phyloP scores from a whole-genome alignment of 2,329 filamentous ascomycete species.

The Pseudogymnoascus sp. region DNA sequence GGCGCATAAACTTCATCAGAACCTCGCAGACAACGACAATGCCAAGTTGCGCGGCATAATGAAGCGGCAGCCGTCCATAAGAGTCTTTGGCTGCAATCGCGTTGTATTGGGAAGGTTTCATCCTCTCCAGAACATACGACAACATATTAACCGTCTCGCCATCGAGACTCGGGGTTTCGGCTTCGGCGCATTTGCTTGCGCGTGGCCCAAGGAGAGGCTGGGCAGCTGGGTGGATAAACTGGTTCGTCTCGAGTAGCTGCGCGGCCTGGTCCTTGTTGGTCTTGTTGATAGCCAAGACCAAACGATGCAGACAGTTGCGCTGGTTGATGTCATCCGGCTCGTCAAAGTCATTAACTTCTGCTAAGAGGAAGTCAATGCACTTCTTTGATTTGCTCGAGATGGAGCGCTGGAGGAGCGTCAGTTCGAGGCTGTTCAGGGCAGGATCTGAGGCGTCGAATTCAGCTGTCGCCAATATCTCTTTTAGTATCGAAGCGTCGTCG shows the following conservation, averaged over 20 bases:
- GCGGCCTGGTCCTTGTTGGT: conserved; percentile 47
- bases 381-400: conserved; percentile 62
- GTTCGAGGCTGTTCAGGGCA: conserved; percentile 58
- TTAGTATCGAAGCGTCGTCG: conserved; percentile 54
- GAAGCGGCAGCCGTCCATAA: conserved; percentile 76
- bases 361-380: conserved; percentile 65
- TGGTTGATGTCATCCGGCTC: conserved; percentile 90
- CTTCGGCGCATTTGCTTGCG: conserved; percentile 58
- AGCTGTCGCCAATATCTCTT: conserved; percentile 49
- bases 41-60: conserved; percentile 92
- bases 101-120: conserved; percentile 58
- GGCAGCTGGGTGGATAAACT: conserved; percentile 72
- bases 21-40: conserved; percentile 85
- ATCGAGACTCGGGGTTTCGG: conserved; percentile 56
- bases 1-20: conserved; percentile 80
- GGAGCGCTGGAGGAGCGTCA: conserved; percentile 70
- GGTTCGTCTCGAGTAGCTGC: conserved; percentile 28
- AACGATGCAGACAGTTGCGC: conserved; percentile 84
- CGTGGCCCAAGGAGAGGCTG: conserved; percentile 56
- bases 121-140: conserved; percentile 54
- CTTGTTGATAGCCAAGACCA: conserved; percentile 86
- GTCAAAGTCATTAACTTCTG: conserved; percentile 62
- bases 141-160: conserved; percentile 70
- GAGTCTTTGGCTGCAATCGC: conserved; percentile 65
- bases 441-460: conserved; percentile 46